Evolutionary conservation across 352 stramenopile species (phyloP).

Genomic region (Pythium myriotylum): DNA sequence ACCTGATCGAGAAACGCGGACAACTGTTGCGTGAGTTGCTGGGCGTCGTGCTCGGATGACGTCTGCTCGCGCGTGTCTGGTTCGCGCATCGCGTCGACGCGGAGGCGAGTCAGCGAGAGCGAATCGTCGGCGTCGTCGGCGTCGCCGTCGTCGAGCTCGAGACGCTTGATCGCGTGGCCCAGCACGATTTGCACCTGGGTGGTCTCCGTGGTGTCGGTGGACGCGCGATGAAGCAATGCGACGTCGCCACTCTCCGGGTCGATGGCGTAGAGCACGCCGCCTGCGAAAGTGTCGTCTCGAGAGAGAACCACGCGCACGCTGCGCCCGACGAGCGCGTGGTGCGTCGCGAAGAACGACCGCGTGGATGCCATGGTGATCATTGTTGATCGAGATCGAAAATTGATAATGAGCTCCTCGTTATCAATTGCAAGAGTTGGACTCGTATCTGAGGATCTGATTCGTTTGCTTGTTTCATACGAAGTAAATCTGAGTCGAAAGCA

Average conservation of each 20-base stretch:
- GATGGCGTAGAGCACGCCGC: conserved; percentile 55
- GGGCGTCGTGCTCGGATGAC: background rate
- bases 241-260: conserved; percentile 62
- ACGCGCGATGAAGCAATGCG: conserved; percentile 43
- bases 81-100: too few species aligned
- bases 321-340: conserved; percentile 36
- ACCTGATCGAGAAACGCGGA: conserved; percentile 6
- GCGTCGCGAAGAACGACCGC: conserved; percentile 23
- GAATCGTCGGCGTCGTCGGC: conserved; percentile 8
- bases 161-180: conserved; percentile 28
- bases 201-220: conserved; percentile 1
- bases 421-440: too few species aligned
- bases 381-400: too few species aligned
- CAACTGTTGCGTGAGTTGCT: background rate
- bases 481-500: too few species aligned
- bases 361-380: too few species aligned
- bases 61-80: too few species aligned
- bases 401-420: too few species aligned
- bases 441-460: too few species aligned
- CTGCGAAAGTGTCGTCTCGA: conserved; percentile 35
- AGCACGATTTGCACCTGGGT: conserved; percentile 40
- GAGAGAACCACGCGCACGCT: conserved; percentile 38
- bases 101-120: background rate
- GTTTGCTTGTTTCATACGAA: too few species aligned
- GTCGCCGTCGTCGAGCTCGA: conserved; percentile 20